Percentiles rank a stretch among this genome's conserved stretches.
These are phyloP conservation scores for Sugiyamaella xylanicola DNA, from an alignment of 1,139 yeast genomes.

Conservation along the genomic window DNA sequence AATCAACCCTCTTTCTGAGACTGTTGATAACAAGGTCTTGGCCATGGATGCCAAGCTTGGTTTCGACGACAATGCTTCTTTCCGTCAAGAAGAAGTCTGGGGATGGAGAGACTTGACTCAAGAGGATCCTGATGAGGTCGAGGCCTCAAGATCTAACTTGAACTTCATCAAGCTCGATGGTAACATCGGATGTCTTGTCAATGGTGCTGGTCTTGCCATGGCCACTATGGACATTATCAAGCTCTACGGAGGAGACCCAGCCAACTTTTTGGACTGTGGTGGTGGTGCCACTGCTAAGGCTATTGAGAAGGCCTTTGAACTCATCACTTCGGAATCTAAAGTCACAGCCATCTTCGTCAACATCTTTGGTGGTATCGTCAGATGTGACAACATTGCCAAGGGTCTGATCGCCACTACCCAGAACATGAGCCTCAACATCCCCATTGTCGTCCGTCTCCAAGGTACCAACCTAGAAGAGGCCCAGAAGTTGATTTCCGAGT, in stretches of 20 bases:
- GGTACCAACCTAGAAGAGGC: conserved; percentile 96
- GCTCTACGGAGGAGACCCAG: conserved; percentile 98
- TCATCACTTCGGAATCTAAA: conserved; percentile 84
- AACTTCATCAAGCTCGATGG: conserved; percentile 98
- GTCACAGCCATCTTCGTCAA: conserved; percentile 97
- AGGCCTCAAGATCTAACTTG: conserved; percentile 85
- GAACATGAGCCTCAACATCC: conserved; percentile 84
- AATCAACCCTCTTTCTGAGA: conserved; percentile 96
- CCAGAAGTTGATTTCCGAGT: conserved; percentile 77
- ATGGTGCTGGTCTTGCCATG: conserved; percentile 99
- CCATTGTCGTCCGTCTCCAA: conserved; percentile 97
- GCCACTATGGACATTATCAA: conserved; percentile 99
- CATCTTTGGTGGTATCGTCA: conserved; percentile 98
- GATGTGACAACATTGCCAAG: conserved; percentile 98
- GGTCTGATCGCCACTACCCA: conserved; percentile 94
- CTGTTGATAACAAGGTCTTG: conserved; percentile 83
- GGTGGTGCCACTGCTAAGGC: conserved; percentile 99
- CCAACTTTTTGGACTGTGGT: conserved; percentile 99
- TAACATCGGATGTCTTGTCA: conserved; percentile 96
- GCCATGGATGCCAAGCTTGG: conserved; percentile 99
- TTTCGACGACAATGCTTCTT: conserved; percentile 94
- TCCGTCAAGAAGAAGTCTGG: conserved; percentile 93
- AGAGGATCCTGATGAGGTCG: conserved; percentile 97
- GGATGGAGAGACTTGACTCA: conserved; percentile 96
- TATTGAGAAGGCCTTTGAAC: conserved; percentile 93